Percentiles rank a stretch among this genome's conserved stretches.
phyloP scores from a whole-genome alignment of 805 yeast species.

The Candida nonsorbophila region DNA sequence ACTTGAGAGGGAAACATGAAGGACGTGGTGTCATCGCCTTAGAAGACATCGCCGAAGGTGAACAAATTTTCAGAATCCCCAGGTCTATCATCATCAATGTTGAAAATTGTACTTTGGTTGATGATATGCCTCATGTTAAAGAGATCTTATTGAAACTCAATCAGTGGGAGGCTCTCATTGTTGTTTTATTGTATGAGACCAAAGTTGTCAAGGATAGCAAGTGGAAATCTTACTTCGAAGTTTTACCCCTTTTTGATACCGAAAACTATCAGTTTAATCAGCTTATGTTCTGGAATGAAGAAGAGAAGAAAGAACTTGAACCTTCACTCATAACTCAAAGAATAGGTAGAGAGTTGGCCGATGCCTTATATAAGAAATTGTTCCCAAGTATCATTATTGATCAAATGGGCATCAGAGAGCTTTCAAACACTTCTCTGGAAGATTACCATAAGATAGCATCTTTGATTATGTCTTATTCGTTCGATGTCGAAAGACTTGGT shows the following conservation, averaged over 20 bases:
- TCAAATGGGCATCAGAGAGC: slow-evolving; percentile 24
- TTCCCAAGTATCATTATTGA: slow-evolving; percentile 32
- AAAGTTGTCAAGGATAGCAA: slow-evolving; percentile 41
- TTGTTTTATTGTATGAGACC: slow-evolving; percentile 60
- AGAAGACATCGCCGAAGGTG: slow-evolving; percentile 56
- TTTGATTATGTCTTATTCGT: slow-evolving; percentile 82
- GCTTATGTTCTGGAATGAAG: slow-evolving; percentile 74
- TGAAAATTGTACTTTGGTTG: slow-evolving; percentile 46
- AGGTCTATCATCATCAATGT: slow-evolving; percentile 51
- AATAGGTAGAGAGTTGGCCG: slow-evolving; percentile 67
- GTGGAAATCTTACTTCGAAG: slow-evolving; percentile 69
- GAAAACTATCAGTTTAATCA: slow-evolving; percentile 46
- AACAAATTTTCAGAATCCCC: slow-evolving; percentile 67
- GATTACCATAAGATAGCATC: slow-evolving; percentile 73
- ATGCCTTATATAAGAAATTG: slow-evolving; percentile 48
- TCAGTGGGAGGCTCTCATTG: slow-evolving; percentile 77
- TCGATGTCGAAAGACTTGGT: slow-evolving; percentile 61
- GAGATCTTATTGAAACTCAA: slow-evolving; percentile 38
- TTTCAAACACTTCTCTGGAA: slow-evolving; percentile 36
- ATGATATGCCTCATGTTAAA: slow-evolving; percentile 22
- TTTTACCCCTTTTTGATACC: slow-evolving; percentile 50
- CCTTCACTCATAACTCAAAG: slow-evolving; percentile 72
- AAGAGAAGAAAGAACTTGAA: slow-evolving; percentile 48
- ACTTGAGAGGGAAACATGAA: slow-evolving; percentile 52
- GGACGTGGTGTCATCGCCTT: slow-evolving; percentile 77